Percentiles rank a stretch among this genome's conserved stretches.
phyloP scores from a whole-genome alignment of 2,329 filamentous ascomycete genomes.

The Tolypocladium paradoxum region DNA sequence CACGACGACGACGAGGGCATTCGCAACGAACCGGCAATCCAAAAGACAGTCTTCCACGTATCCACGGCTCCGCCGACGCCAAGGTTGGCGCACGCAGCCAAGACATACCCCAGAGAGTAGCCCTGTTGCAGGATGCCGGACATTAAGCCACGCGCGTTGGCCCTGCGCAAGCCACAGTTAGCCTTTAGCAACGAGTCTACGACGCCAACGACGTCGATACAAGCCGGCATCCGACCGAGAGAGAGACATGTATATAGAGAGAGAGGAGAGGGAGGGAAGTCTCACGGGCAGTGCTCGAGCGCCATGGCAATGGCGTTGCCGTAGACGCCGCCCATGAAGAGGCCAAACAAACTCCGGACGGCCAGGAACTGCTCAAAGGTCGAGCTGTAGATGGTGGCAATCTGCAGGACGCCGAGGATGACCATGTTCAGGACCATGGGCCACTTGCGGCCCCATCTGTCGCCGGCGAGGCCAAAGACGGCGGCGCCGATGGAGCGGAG shows the following conservation, averaged over 20 bases:
- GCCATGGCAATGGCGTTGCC: slow-evolving; percentile 72
- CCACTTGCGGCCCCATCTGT: slow-evolving; percentile 74
- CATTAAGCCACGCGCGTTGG: slow-evolving; percentile 65
- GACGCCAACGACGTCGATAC: background rate
- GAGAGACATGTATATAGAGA: background rate
- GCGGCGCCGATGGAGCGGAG: slow-evolving; percentile 66
- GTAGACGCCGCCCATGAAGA: slow-evolving; percentile 76
- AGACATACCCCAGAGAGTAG: slow-evolving; percentile 69
- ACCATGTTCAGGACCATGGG: slow-evolving; percentile 76
- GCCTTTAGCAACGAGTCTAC: too few relatives aligned
- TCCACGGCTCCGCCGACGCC: slow-evolving; percentile 54
- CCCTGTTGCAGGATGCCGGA: slow-evolving; percentile 76
- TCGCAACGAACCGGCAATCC: slow-evolving; percentile 41
- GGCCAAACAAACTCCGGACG: slow-evolving; percentile 60
- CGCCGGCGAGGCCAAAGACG: slow-evolving; percentile 64
- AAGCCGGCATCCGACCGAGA: background rate
- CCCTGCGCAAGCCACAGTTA: slow-evolving; percentile 21
- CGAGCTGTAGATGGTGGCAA: slow-evolving; percentile 65
- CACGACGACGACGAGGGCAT: background rate
- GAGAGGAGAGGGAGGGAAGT: background rate
- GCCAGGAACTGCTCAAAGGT: slow-evolving; percentile 68
- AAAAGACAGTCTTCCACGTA: slow-evolving; percentile 68
- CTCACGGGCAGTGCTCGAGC: slow-evolving; percentile 59
- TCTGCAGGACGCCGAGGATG: slow-evolving; percentile 53
- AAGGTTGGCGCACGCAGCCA: slow-evolving; percentile 65